Evolutionary conservation across 345 rosid species (phyloP).

Genomic region (Sisymbrium altissimum): DNA sequence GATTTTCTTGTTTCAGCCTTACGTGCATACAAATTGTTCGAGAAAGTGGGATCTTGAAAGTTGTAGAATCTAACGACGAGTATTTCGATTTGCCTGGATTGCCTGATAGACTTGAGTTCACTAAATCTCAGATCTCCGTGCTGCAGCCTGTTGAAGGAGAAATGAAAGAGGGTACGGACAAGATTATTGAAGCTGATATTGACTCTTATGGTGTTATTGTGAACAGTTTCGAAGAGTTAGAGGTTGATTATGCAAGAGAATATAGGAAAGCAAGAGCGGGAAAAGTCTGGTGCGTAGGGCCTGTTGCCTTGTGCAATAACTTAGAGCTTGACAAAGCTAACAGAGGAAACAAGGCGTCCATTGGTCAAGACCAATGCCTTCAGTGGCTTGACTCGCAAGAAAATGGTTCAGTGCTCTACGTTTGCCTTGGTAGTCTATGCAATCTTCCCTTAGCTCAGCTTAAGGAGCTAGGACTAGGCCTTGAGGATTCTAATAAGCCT

Average conservation of each 20-base stretch:
- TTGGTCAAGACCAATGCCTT: slow-evolving; percentile 30
- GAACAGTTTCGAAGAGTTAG: slow-evolving; percentile 47
- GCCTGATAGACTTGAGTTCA: slow-evolving; percentile 31
- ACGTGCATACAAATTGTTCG: slow-evolving; percentile 17
- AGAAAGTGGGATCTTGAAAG: slow-evolving; percentile 22
- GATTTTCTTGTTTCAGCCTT: slow-evolving; percentile 40
- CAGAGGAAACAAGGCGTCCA: slow-evolving; percentile 40
- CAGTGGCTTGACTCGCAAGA: slow-evolving; percentile 45
- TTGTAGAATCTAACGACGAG: slow-evolving; percentile 12
- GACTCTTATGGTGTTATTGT: slow-evolving; percentile 32
- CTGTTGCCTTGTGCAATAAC: slow-evolving; percentile 40
- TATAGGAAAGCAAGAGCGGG: slow-evolving; percentile 33
- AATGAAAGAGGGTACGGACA: background rate
- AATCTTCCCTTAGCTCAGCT: slow-evolving; percentile 34
- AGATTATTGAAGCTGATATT: slow-evolving; percentile 15
- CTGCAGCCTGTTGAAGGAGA: background rate
- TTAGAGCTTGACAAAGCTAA: slow-evolving; percentile 27
- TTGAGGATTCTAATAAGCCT: slow-evolving; percentile 45
- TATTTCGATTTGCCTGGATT: slow-evolving; percentile 15
- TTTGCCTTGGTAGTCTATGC: slow-evolving; percentile 51
- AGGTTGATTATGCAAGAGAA: slow-evolving; percentile 32
- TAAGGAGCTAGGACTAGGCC: slow-evolving; percentile 47
- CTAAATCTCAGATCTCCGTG: slow-evolving; percentile 27
- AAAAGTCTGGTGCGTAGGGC: slow-evolving; percentile 53
- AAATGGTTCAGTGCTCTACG: slow-evolving; percentile 42